phyloP scores from a whole-genome alignment of 1,284 basidiomycete species.

The Trichosporon sp. region DNA sequence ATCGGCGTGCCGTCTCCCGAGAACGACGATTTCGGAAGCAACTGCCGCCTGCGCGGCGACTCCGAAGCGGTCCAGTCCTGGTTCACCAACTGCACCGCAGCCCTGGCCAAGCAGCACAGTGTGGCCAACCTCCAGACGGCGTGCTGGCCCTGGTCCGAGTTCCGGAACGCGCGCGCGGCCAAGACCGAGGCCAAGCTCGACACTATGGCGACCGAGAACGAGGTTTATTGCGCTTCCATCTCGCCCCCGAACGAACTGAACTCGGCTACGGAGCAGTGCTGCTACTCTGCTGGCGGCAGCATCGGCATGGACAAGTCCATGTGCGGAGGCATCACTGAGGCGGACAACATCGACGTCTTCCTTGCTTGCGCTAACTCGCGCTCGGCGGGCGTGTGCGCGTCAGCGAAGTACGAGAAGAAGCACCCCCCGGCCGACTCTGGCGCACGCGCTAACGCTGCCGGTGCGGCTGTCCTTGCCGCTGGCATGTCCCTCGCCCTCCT shows the following conservation, averaged over 20 bases:
- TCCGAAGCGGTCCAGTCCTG: background rate
- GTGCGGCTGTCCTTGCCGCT: background rate
- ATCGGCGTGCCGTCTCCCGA: background rate
- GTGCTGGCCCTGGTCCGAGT: background rate
- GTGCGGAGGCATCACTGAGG: background rate
- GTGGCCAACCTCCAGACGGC: background rate
- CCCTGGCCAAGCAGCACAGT: background rate
- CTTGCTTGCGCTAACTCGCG: background rate
- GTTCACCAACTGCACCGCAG: background rate
- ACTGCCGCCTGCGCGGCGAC: background rate
- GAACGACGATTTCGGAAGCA: constrained; percentile 1
- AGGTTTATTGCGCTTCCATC: background rate
- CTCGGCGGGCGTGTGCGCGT: background rate
- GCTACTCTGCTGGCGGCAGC: background rate
- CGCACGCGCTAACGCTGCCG: background rate
- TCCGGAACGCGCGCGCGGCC: background rate
- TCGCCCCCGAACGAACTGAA: background rate
- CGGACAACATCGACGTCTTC: constrained; percentile 2
- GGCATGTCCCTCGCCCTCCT: background rate
- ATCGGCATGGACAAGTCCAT: background rate
- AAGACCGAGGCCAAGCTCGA: background rate
- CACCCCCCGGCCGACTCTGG: background rate
- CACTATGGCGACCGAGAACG: background rate
- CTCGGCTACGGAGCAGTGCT: background rate
- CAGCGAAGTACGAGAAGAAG: background rate